Conservation (phyloP, 192 early-diverging fungal species). For the Lobosporangium transversale region DNA sequence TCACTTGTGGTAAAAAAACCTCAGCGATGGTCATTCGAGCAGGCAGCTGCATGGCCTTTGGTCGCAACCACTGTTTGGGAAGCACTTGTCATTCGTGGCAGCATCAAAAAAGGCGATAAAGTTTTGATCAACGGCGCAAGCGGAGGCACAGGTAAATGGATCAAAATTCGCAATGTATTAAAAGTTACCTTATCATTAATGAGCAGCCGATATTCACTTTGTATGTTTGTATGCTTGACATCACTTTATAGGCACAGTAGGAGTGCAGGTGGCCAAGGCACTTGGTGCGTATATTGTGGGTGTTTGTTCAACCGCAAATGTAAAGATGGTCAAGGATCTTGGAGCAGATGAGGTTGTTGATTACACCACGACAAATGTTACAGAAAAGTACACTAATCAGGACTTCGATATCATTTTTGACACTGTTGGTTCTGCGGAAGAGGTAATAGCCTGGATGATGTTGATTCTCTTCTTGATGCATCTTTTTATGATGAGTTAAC, state of each 20-base stretch:
- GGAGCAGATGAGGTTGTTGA: constrained; percentile 69
- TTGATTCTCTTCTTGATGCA: too few relatives aligned
- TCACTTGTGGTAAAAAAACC: constrained; percentile 19
- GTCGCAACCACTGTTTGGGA: constrained; percentile 36
- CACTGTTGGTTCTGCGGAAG: constrained; percentile 44
- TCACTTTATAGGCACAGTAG: constrained; percentile 50
- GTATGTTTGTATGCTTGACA: background rate
- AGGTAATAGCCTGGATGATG: constrained; percentile 14
- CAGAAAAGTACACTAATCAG: constrained; percentile 22
- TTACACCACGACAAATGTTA: constrained; percentile 57
- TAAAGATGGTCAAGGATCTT: constrained; percentile 54
- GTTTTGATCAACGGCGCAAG: constrained; percentile 62
- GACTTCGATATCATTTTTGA: constrained; percentile 60
- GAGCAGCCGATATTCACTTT: too few relatives aligned
- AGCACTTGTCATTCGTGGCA: constrained; percentile 14
- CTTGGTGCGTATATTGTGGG: constrained; percentile 63
- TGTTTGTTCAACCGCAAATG: constrained; percentile 62
- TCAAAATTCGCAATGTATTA: too few relatives aligned
- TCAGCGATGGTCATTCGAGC: constrained; percentile 18
- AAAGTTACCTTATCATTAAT: too few relatives aligned
- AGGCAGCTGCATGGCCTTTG: constrained; percentile 41
- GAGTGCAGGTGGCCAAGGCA: constrained; percentile 63
- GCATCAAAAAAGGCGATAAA: constrained; percentile 43
- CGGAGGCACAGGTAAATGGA: constrained; percentile 52
- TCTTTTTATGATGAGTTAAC: background rate